A percentile compares a stretch with the other conserved stretches of the same genome.
Conservation (phyloP, 257 asterid species). For the Coffea canephora region DNA sequence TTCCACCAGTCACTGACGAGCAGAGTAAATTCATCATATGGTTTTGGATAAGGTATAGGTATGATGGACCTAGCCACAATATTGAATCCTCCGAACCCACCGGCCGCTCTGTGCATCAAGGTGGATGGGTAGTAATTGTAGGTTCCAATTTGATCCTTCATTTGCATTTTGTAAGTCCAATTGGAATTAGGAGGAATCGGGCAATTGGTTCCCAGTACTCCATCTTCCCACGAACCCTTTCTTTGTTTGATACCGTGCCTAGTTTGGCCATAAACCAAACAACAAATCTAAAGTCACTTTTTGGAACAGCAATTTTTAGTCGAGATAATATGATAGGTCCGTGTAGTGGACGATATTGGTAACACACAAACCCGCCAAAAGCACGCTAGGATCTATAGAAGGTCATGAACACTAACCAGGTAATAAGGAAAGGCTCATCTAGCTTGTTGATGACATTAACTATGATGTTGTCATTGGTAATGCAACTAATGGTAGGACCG, state of each 20-base stretch:
- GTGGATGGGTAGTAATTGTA: conserved; percentile 71
- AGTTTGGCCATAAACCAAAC: neutral
- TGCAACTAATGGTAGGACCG: conserved; percentile 59
- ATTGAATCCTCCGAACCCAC: conserved; percentile 76
- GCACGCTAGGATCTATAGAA: no score
- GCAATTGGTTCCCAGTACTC: conserved; percentile 90
- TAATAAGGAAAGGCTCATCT: conserved; percentile 68
- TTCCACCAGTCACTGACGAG: conserved; percentile 83
- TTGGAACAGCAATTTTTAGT: no score
- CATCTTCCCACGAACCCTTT: conserved; percentile 78
- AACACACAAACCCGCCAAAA: no score
- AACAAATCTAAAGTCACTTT: neutral
- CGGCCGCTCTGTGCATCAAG: conserved; percentile 61
- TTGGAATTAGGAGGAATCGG: conserved; percentile 76
- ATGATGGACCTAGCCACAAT: conserved; percentile 59
- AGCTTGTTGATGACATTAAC: conserved; percentile 58
- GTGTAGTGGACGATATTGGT: no score
- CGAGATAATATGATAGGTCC: no score
- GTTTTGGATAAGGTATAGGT: conserved; percentile 67
- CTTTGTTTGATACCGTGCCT: conserved; percentile 86
- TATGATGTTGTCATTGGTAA: conserved; percentile 66
- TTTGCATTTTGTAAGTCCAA: conserved; percentile 79
- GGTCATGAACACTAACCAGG: conserved; percentile 47
- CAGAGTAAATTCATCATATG: conserved; percentile 49
- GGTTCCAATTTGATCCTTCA: conserved; percentile 82